Evolutionary conservation across 306 rosid species (phyloP).

Genomic region (Pyrus communis): DNA sequence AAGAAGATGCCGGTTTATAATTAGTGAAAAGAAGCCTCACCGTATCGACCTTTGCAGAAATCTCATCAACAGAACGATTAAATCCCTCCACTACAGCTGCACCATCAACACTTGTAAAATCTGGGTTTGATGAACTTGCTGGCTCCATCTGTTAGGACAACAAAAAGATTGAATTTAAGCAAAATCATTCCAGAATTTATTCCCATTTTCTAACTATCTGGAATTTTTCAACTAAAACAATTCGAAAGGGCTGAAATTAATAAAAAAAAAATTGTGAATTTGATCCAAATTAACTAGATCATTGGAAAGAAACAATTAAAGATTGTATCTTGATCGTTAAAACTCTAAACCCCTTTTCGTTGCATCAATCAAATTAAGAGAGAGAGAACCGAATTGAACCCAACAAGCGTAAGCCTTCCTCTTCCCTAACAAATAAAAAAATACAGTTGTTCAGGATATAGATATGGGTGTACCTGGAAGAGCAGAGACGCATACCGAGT

Average conservation of each 20-base stretch:
- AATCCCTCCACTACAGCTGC: slow-evolving; percentile 21
- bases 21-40: slow-evolving; percentile 17
- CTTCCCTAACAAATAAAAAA: neutral
- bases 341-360: too few species aligned
- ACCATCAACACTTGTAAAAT: neutral
- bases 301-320: neutral
- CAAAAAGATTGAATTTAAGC: neutral
- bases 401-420: neutral
- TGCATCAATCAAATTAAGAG: neutral
- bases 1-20: neutral
- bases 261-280: neutral
- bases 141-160: slow-evolving; percentile 17
- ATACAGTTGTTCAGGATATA: neutral
- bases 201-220: neutral
- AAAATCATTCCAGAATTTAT: neutral
- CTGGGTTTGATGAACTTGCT: slow-evolving; percentile 11
- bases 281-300: neutral
- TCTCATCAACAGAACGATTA: slow-evolving; percentile 17
- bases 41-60: slow-evolving; percentile 28
- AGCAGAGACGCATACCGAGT: neutral
- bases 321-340: neutral
- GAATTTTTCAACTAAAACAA: neutral
- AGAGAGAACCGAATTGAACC: neutral
- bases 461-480: neutral
- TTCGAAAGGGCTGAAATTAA: neutral